phyloP scores from a whole-genome alignment of 2,329 filamentous ascomycete species.

The Trichoderma koningiopsis region DNA sequence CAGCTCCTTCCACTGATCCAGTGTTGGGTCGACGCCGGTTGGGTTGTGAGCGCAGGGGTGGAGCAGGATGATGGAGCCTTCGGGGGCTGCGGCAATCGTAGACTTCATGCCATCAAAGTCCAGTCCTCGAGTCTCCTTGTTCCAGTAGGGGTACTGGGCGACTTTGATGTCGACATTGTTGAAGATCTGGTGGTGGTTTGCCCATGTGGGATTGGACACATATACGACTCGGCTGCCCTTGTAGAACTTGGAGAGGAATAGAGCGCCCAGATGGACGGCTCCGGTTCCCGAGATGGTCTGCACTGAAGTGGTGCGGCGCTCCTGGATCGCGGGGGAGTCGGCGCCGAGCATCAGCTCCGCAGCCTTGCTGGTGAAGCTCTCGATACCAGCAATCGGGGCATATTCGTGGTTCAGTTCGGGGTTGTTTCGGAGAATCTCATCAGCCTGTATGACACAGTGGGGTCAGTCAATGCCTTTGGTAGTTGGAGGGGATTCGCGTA shows the following conservation, averaged over 20 bases:
- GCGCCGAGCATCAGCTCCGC: constrained; percentile 85
- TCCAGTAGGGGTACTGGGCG: constrained; percentile 92
- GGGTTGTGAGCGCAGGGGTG: constrained; percentile 98
- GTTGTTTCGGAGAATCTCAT: constrained; percentile 84
- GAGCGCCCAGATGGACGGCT: constrained; percentile 86
- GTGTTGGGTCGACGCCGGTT: constrained; percentile 91
- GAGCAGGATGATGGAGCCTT: constrained; percentile 82
- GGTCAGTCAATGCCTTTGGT: constrained; percentile 16
- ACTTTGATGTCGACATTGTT: constrained; percentile 79
- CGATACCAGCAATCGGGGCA: constrained; percentile 88
- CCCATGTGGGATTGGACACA: constrained; percentile 95
- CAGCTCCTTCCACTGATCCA: constrained; percentile 92
- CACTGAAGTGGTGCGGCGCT: constrained; percentile 78
- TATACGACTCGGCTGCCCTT: constrained; percentile 74
- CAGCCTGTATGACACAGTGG: constrained; percentile 62
- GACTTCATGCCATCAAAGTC: constrained; percentile 88
- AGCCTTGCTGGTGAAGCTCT: constrained; percentile 83
- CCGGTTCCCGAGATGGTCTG: constrained; percentile 98
- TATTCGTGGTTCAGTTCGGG: constrained; percentile 97
- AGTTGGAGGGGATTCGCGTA: background rate
- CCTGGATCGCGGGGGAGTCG: constrained; percentile 77
- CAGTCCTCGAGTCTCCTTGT: constrained; percentile 81
- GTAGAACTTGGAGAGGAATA: constrained; percentile 95
- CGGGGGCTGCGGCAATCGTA: constrained; percentile 69
- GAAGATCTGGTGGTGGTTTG: constrained; percentile 99